These are phyloP conservation scores for Tetrahymena borealis DNA, from an alignment of 73 alveolate genomes.

Conservation along the genomic window DNA sequence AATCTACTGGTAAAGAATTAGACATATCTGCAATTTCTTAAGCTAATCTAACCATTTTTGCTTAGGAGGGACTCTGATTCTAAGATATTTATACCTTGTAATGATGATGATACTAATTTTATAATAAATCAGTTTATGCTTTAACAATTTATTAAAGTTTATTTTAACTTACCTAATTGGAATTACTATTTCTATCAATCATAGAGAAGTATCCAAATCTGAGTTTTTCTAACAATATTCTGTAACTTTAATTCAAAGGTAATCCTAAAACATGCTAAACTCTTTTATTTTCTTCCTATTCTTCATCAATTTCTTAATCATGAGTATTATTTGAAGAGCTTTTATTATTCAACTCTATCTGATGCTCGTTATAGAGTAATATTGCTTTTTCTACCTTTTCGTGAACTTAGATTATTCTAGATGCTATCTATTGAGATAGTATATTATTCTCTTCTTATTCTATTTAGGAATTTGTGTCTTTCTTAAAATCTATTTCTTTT, in stretches of 20 bases:
- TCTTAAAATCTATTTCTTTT: not conserved
- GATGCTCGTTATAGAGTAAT: not conserved
- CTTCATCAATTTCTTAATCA: not conserved
- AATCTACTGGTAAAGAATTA: constrained; percentile 86
- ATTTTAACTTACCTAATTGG: too few relatives aligned
- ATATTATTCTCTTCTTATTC: not conserved
- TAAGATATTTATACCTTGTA: constrained; percentile 15
- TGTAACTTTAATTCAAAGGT: constrained; percentile 21
- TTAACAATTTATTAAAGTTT: not conserved
- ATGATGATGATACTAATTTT: constrained; percentile 48
- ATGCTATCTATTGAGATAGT: not conserved
- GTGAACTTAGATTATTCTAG: not conserved
- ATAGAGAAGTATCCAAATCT: constrained; percentile 55
- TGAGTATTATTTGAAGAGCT: not conserved
- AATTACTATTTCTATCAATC: constrained; percentile 21
- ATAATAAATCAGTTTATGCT: not conserved
- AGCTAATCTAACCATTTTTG: constrained; percentile 67
- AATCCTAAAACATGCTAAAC: not conserved
- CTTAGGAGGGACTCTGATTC: constrained; percentile 39
- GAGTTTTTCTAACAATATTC: constrained; percentile 24
- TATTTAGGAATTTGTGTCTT: not conserved
- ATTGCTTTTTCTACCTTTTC: not conserved
- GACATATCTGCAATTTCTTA: constrained; percentile 94
- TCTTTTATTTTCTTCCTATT: not conserved
- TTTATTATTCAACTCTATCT: not conserved